A percentile compares a stretch with the other conserved stretches of the same genome.
Conservation (phyloP, 1,284 basidiomycete species). For the Trichosporon sp. region DNA sequence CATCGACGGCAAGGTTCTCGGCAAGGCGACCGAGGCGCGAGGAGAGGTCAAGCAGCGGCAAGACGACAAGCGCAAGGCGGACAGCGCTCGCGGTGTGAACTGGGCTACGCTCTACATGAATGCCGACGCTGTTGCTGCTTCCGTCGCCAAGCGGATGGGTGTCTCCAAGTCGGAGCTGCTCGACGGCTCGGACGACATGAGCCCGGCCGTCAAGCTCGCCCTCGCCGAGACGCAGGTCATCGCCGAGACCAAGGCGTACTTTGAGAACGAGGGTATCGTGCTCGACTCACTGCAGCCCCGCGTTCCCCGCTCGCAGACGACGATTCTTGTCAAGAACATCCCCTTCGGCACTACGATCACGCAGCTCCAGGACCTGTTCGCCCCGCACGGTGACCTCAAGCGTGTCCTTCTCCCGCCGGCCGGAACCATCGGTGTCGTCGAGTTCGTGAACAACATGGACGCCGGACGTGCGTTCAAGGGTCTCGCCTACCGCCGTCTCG, state of each 20-base stretch:
- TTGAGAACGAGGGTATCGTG: conserved; percentile 65
- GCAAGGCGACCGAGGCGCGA: conserved; percentile 60
- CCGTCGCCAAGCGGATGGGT: conserved; percentile 77
- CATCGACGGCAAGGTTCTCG: conserved; percentile 51
- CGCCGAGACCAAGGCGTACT: conserved; percentile 87
- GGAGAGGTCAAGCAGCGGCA: conserved; percentile 70
- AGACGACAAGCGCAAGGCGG: conserved; percentile 68
- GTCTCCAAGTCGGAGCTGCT: conserved; percentile 85
- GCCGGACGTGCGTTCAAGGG: conserved; percentile 75
- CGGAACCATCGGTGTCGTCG: conserved; percentile 91
- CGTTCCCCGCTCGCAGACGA: conserved; percentile 70
- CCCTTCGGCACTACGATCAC: conserved; percentile 82
- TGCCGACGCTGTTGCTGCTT: conserved; percentile 85
- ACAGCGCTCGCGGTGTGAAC: conserved; percentile 82
- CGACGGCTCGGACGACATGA: conserved; percentile 57
- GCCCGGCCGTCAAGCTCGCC: conserved; percentile 82
- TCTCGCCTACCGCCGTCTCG: conserved; percentile 83
- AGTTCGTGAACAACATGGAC: conserved; percentile 73
- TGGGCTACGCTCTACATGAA: conserved; percentile 99
- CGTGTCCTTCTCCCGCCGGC: conserved; percentile 85
- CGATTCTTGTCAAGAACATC: conserved; percentile 94
- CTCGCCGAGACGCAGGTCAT: conserved; percentile 93
- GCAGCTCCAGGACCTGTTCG: conserved; percentile 77
- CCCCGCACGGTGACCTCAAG: conserved; percentile 72
- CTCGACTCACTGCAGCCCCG: conserved; percentile 59